Conservation (phyloP, 1,284 basidiomycete genomes). For the Bondarzewia mesenterica region DNA sequence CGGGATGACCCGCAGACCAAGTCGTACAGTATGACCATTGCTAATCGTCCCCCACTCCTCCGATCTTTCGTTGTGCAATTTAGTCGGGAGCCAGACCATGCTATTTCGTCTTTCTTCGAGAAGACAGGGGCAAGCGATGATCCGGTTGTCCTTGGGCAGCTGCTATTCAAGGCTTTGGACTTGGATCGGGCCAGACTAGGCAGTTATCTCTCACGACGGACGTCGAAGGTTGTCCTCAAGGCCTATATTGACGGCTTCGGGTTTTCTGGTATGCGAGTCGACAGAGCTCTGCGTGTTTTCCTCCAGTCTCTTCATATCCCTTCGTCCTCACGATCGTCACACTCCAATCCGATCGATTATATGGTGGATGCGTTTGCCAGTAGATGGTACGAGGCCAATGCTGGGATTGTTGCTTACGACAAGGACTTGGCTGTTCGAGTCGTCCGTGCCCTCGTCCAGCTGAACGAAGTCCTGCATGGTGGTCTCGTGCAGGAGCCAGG, state of each 20-base stretch:
- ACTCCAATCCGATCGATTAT: constrained; percentile 46
- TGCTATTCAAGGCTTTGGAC: constrained; percentile 81
- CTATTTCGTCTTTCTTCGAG: constrained; percentile 57
- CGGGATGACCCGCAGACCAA: constrained; percentile 48
- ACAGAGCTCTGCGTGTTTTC: constrained; percentile 85
- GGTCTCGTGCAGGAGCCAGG: constrained; percentile 54
- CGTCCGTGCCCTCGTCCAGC: constrained; percentile 78
- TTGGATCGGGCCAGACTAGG: constrained; percentile 82
- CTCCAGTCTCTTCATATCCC: constrained; percentile 76
- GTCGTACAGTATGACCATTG: constrained; percentile 17
- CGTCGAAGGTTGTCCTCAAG: constrained; percentile 68
- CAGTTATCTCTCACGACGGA: constrained; percentile 67
- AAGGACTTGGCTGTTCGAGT: constrained; percentile 72
- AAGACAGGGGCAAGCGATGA: constrained; percentile 53
- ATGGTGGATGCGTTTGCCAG: constrained; percentile 82
- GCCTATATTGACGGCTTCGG: constrained; percentile 85
- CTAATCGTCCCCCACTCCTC: constrained; percentile 52
- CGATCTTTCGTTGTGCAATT: constrained; percentile 71
- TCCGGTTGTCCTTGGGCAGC: constrained; percentile 60
- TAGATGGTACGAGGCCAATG: constrained; percentile 89
- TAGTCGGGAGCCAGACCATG: constrained; percentile 61
- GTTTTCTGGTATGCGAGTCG: constrained; percentile 76
- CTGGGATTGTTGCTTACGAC: constrained; percentile 67
- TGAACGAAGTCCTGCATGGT: constrained; percentile 76
- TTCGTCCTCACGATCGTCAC: constrained; percentile 33